These are phyloP conservation scores for Teunomyces pallodes DNA, from an alignment of 805 yeast species.

Conservation along the genomic window DNA sequence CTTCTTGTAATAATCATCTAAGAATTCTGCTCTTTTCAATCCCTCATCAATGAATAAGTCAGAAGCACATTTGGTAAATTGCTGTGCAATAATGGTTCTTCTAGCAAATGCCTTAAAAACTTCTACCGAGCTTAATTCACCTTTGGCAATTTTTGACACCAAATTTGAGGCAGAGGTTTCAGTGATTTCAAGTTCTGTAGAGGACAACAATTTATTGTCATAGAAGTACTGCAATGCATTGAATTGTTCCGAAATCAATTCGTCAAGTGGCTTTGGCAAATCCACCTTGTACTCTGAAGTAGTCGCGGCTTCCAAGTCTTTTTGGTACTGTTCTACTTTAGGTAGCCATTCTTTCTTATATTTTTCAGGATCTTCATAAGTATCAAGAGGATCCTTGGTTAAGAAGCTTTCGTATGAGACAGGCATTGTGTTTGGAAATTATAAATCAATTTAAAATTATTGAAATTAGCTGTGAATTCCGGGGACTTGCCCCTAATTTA, in stretches of 20 bases:
- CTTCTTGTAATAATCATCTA: conserved; percentile 50
- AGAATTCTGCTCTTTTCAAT: conserved; percentile 48
- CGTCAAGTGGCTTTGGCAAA: conserved; percentile 32
- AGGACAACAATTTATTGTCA: conserved; percentile 34
- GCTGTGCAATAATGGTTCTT: conserved; percentile 62
- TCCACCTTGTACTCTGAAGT: conserved; percentile 30
- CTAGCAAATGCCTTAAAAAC: conserved; percentile 64
- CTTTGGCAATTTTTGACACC: conserved; percentile 42
- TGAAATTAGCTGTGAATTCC: not conserved
- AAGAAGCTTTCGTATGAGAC: conserved; percentile 23
- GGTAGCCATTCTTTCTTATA: conserved; percentile 45
- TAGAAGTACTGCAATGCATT: conserved; percentile 34
- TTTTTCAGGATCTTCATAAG: conserved; percentile 41
- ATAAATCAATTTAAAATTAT: not conserved
- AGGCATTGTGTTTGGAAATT: conserved; percentile 2
- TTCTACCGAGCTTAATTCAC: conserved; percentile 47
- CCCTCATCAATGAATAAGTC: conserved; percentile 65
- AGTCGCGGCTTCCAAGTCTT: conserved; percentile 30
- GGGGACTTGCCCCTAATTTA: not conserved
- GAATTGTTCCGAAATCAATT: conserved; percentile 34
- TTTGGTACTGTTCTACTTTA: conserved; percentile 41
- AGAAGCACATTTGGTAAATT: conserved; percentile 57
- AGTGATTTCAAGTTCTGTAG: conserved; percentile 43
- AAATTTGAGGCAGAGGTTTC: conserved; percentile 42
- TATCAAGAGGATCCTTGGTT: conserved; percentile 27